These are phyloP conservation scores for Bryoerythrophyllum caledonicum DNA, from an alignment of 225 moss, liverwort and hornwort species.

Conservation along the genomic window DNA sequence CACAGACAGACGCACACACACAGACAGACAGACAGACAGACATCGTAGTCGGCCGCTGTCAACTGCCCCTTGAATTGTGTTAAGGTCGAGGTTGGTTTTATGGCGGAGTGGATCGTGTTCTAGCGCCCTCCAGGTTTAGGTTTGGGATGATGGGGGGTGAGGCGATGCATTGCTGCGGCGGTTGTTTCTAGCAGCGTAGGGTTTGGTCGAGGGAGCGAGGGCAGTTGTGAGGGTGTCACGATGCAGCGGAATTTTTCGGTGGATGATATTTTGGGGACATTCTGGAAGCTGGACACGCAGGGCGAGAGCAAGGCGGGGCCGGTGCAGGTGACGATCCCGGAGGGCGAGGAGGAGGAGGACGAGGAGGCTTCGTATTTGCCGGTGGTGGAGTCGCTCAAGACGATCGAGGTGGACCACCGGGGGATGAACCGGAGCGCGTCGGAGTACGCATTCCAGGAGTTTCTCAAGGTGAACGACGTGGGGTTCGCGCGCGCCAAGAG, in stretches of 20 bases:
- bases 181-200: neutral
- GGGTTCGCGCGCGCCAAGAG: conserved; percentile 47
- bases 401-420: conserved; percentile 51
- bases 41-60: too few species aligned
- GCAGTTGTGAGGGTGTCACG: conserved; percentile 9
- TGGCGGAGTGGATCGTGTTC: conserved; percentile 2
- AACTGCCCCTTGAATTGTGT: too few species aligned
- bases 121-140: neutral
- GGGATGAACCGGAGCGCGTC: conserved; percentile 84
- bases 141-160: conserved; percentile 2
- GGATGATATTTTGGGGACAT: conserved; percentile 62
- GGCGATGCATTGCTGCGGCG: conserved; percentile 8
- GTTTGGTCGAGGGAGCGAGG: neutral
- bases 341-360: conserved; percentile 34
- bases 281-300: conserved; percentile 64
- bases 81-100: neutral
- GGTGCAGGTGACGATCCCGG: conserved; percentile 35
- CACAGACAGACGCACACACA: too few species aligned
- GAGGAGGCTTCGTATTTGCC: conserved; percentile 36
- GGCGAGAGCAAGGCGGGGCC: conserved; percentile 35
- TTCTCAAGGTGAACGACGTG: conserved; percentile 58
- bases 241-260: conserved; percentile 63
- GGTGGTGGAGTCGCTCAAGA: conserved; percentile 46
- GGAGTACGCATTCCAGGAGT: conserved; percentile 91
- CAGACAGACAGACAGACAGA: too few species aligned